A percentile compares a stretch with the other conserved stretches of the same genome.
These are phyloP conservation scores for Collybia nuda DNA, from an alignment of 768 basidiomycete species.

Conservation along the genomic window DNA sequence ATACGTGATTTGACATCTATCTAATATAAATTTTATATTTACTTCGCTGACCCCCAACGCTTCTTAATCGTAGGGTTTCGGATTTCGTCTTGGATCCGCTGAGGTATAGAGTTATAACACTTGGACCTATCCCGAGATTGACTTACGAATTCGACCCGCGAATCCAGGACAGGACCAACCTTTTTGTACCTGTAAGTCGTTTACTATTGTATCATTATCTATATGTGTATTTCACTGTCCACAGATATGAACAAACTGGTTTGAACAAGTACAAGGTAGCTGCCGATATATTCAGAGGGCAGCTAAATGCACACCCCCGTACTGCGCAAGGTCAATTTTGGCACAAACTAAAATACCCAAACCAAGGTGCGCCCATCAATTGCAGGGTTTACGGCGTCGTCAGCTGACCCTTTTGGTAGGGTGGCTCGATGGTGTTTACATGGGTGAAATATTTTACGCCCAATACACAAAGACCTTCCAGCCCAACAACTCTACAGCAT, in stretches of 20 bases:
- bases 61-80: constrained; percentile 20
- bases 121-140: not conserved
- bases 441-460: constrained; percentile 46
- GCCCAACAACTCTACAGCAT: constrained; percentile 33
- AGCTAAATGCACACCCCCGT: constrained; percentile 41
- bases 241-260: constrained; percentile 33
- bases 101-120: constrained; percentile 20
- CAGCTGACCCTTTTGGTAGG: constrained; percentile 19
- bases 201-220: not conserved
- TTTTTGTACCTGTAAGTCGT: constrained; percentile 35
- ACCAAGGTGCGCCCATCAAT: constrained; percentile 35
- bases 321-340: constrained; percentile 46
- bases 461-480: constrained; percentile 37
- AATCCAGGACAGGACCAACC: constrained; percentile 34
- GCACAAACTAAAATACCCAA: constrained; percentile 41
- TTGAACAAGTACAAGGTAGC: constrained; percentile 39
- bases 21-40: not conserved
- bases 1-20: constrained; percentile 25
- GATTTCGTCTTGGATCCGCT: constrained; percentile 35
- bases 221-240: not conserved
- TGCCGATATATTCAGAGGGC: constrained; percentile 35
- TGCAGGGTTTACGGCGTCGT: not conserved
- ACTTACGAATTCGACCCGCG: not conserved
- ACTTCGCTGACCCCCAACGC: not conserved
- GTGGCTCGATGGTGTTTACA: constrained; percentile 47